phyloP scores from a whole-genome alignment of 1,284 basidiomycete genomes.

The Filobasidium uniguttulatum region DNA sequence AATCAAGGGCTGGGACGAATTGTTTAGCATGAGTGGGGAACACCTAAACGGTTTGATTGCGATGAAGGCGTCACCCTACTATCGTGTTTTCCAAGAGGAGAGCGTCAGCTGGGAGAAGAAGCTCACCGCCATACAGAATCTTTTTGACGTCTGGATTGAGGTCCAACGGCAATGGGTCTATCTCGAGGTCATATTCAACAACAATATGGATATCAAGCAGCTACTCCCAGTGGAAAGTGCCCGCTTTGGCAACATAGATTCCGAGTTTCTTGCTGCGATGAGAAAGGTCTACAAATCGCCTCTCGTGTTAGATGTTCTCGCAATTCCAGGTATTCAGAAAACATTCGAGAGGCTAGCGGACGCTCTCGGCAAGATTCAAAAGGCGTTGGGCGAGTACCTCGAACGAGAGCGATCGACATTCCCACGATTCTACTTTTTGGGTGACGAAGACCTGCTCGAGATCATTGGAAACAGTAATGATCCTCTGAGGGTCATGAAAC shows the following conservation, averaged over 20 bases:
- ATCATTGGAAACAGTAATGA: slow-evolving; percentile 99
- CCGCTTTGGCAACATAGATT: slow-evolving; percentile 97
- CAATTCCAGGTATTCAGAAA: slow-evolving; percentile 91
- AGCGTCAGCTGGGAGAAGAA: slow-evolving; percentile 89
- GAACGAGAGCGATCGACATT: slow-evolving; percentile 94
- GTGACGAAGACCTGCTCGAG: slow-evolving; percentile 95
- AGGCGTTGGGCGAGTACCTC: slow-evolving; percentile 96
- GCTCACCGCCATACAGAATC: slow-evolving; percentile 81
- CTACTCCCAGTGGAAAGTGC: slow-evolving; percentile 92
- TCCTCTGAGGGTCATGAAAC: slow-evolving; percentile 91
- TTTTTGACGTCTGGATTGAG: slow-evolving; percentile 99
- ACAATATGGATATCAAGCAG: slow-evolving; percentile 96
- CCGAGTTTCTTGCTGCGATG: slow-evolving; percentile 96
- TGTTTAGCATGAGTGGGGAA: slow-evolving; percentile 92
- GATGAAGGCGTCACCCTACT: slow-evolving; percentile 95
- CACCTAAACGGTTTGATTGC: slow-evolving; percentile 90
- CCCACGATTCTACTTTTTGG: slow-evolving; percentile 99
- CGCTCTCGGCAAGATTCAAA: slow-evolving; percentile 94
- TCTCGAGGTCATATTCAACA: slow-evolving; percentile 97
- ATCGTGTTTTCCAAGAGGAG: slow-evolving; percentile 93
- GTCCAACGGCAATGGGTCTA: slow-evolving; percentile 99
- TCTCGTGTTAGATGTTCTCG: slow-evolving; percentile 91
- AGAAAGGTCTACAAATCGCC: slow-evolving; percentile 99
- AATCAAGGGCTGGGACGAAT: slow-evolving; percentile 93
- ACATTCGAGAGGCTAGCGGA: slow-evolving; percentile 93